phyloP scores from a whole-genome alignment of 2,329 filamentous ascomycete genomes.

The Xylariaceae sp. region DNA sequence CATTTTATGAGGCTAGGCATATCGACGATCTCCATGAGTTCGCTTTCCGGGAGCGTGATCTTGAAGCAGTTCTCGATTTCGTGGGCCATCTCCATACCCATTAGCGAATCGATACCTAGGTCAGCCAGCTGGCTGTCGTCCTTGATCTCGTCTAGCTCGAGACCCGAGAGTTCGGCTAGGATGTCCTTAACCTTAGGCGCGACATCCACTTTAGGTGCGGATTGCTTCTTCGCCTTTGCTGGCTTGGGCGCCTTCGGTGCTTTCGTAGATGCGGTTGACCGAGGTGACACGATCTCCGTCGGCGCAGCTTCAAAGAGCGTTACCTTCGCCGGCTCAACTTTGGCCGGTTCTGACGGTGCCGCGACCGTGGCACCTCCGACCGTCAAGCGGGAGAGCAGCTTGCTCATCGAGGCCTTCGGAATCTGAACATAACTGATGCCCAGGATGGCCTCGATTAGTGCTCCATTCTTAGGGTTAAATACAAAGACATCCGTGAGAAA shows the following conservation, averaged over 20 bases:
- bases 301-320: constrained; percentile 16
- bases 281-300: constrained; percentile 12
- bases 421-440: constrained; percentile 39
- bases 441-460: constrained; percentile 39
- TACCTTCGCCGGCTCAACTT: constrained; percentile 9
- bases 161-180: constrained; percentile 38
- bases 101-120: constrained; percentile 53
- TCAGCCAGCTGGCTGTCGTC: constrained; percentile 42
- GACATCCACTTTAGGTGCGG: constrained; percentile 6
- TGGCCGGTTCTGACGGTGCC: neutral
- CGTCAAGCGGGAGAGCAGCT: constrained; percentile 34
- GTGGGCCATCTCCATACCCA: constrained; percentile 50
- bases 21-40: constrained; percentile 38
- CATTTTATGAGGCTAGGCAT: constrained; percentile 35
- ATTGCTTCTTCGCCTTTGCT: constrained; percentile 11
- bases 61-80: constrained; percentile 46
- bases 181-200: constrained; percentile 24
- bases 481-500: constrained; percentile 41
- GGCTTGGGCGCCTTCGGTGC: constrained; percentile 6
- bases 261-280: neutral
- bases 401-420: constrained; percentile 34
- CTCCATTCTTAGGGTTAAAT: constrained; percentile 36
- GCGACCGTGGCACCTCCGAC: constrained; percentile 5
- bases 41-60: constrained; percentile 33
- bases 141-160: constrained; percentile 42